Conservation (phyloP, 495 filamentous ascomycete species). For the Penicillium soppii region DNA sequence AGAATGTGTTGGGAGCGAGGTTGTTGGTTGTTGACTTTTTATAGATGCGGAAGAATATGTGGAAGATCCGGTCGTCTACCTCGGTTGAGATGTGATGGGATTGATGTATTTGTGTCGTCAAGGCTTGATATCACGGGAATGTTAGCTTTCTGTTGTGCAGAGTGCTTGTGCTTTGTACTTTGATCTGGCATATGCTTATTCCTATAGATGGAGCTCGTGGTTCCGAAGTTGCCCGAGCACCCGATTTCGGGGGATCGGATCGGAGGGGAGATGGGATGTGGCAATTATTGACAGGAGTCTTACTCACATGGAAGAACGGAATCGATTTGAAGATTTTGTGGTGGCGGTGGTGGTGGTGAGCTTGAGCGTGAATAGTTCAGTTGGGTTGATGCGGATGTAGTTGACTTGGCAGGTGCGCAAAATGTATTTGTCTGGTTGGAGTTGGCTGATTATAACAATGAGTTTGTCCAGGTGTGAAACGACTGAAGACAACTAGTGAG, state of each 20-base stretch:
- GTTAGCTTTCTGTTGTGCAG: constrained; percentile 4
- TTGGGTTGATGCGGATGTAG: not conserved
- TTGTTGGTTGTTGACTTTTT: not conserved
- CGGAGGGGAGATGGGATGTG: constrained; percentile 14
- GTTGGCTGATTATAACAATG: not conserved
- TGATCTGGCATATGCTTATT: constrained; percentile 3
- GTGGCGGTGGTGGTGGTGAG: not conserved
- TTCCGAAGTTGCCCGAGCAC: constrained; percentile 19
- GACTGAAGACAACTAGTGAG: constrained; percentile 1
- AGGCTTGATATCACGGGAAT: not conserved
- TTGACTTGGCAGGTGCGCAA: not conserved
- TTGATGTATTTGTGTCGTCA: not conserved
- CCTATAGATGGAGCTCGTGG: constrained; percentile 5
- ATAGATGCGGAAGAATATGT: not conserved
- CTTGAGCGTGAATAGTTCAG: not conserved
- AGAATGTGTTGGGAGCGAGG: not conserved
- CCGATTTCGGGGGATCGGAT: constrained; percentile 14
- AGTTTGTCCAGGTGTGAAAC: not conserved
- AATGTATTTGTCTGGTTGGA: not conserved
- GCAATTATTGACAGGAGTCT: not conserved
- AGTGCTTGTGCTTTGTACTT: constrained; percentile 3
- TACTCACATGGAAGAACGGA: constrained; percentile 15
- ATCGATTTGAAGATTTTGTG: not conserved
- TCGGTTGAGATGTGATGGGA: not conserved
- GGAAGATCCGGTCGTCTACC: not conserved